Evolutionary conservation across 495 filamentous ascomycete genomes (phyloP), one percentile per base, ranked within the genome.

Genomic region (Neurospora tetraspora): DNA sequence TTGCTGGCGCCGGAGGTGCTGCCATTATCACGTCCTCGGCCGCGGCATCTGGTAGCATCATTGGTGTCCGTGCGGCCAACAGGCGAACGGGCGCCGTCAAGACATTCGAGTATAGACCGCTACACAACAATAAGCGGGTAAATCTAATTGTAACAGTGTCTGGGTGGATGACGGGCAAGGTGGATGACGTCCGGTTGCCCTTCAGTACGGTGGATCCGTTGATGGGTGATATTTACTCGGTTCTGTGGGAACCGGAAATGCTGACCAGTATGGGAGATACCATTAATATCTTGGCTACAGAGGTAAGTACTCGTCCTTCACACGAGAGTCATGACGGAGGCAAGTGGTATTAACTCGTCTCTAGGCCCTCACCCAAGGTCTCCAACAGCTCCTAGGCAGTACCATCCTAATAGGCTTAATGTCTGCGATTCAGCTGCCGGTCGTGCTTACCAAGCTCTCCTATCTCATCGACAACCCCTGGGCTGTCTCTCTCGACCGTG

Each of bases 401-500:
- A 99, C 96, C 9, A 90, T 99, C 73, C 82, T 99, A 34, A 89
- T 94, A 37, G 86, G 89, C 70, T 83, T 99, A 27, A 98, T 99
- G 96, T 90, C 94, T 70, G 93, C 94, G 37, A 82, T 99, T n/a
- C 94, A 96, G 80, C 83, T 98, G 8, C 96, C 96, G 3, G 89
- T 99, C 39, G 91, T 98, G 4, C 85, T 99, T 31, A 94, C 94
- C 4, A 99, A 99, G 78, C 90, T 99, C 10, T 88, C 96, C 5
- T 99, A 99, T 77, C 85, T 99, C 10, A 97, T 99, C 77, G 96
- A 99, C 81, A 99, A 99, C 75, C 96, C 96, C 0, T 99, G 96
- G 96, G 93, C 90, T 18, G 94, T 97, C 20, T 98, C 96, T 3
- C 87, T 97, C 34, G 93, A 93, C 73, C 91, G 96, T 72, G 96